Conservation (phyloP, 1,139 yeast genomes). For the Tardiomyces digboiensis region DNA sequence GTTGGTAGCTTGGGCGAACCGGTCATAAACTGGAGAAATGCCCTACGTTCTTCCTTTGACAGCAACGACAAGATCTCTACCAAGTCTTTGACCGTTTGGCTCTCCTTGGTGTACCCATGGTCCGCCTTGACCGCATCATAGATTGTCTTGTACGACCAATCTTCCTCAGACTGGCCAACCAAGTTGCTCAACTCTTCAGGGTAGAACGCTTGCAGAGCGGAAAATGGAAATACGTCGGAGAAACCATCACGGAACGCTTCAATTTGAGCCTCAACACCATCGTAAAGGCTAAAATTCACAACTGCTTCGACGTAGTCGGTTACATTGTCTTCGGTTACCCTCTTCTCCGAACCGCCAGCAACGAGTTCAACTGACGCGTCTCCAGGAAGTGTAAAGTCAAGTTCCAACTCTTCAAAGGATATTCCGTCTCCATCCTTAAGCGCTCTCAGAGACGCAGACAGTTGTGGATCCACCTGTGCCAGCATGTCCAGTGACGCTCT, state of each 20-base stretch:
- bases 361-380: conserved; percentile 50
- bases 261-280: conserved; percentile 59
- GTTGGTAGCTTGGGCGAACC: conserved; percentile 92
- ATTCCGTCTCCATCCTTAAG: conserved; percentile 1
- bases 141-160: conserved; percentile 64
- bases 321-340: conserved; percentile 46
- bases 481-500: conserved; percentile 25
- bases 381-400: conserved; percentile 75
- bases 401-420: conserved; percentile 36
- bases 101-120: conserved; percentile 79
- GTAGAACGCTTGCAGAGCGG: conserved; percentile 60
- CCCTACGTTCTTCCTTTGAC: conserved; percentile 45
- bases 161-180: conserved; percentile 73
- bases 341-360: conserved; percentile 42
- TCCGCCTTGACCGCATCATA: conserved; percentile 63
- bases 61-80: conserved; percentile 53
- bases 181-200: conserved; percentile 63
- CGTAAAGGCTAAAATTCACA: conserved; percentile 49
- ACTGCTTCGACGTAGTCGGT: conserved; percentile 49
- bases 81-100: conserved; percentile 51
- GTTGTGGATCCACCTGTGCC: conserved; percentile 44
- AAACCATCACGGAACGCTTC: conserved; percentile 73
- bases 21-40: conserved; percentile 78
- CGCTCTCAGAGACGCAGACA: conserved; percentile 48
- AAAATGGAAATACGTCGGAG: conserved; percentile 73